These are phyloP conservation scores for Boletus pseudopeckii DNA, from an alignment of 768 basidiomycete genomes.

Conservation along the genomic window DNA sequence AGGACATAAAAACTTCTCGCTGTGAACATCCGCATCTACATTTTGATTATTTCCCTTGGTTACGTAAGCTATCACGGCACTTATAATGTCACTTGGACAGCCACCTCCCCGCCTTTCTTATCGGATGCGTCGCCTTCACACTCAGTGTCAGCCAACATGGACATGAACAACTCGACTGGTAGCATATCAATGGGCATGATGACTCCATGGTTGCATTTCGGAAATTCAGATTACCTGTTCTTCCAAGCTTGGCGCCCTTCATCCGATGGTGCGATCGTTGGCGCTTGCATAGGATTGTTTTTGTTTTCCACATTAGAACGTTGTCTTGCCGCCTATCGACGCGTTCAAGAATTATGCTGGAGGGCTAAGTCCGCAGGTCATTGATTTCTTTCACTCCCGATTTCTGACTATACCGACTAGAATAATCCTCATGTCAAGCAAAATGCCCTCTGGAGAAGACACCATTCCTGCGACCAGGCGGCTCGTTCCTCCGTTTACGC, in stretches of 20 bases:
- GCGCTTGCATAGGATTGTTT: slow-evolving; percentile 70
- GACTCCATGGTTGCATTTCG: slow-evolving; percentile 71
- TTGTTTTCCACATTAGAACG: slow-evolving; percentile 69
- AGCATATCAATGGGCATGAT: slow-evolving; percentile 47
- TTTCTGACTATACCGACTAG: slow-evolving; percentile 11
- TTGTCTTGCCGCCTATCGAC: slow-evolving; percentile 57
- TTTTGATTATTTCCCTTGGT: neutral
- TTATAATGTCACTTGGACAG: neutral
- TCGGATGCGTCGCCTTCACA: neutral
- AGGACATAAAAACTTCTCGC: neutral
- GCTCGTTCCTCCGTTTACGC: slow-evolving; percentile 57
- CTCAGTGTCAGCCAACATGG: neutral
- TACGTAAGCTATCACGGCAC: neutral
- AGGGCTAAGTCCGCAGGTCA: slow-evolving; percentile 43
- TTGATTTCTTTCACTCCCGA: neutral
- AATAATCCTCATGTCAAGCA: neutral
- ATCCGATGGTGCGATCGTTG: slow-evolving; percentile 66
- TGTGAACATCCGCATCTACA: neutral
- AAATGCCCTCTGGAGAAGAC: neutral
- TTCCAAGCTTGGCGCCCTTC: slow-evolving; percentile 69
- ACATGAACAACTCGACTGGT: slow-evolving; percentile 6
- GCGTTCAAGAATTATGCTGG: slow-evolving; percentile 57
- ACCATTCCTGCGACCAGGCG: slow-evolving; percentile 16
- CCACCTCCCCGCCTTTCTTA: neutral
- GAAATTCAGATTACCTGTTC: slow-evolving; percentile 57